phyloP scores from a whole-genome alignment of 495 filamentous ascomycete genomes.

The Aspergillus funiculosus region DNA sequence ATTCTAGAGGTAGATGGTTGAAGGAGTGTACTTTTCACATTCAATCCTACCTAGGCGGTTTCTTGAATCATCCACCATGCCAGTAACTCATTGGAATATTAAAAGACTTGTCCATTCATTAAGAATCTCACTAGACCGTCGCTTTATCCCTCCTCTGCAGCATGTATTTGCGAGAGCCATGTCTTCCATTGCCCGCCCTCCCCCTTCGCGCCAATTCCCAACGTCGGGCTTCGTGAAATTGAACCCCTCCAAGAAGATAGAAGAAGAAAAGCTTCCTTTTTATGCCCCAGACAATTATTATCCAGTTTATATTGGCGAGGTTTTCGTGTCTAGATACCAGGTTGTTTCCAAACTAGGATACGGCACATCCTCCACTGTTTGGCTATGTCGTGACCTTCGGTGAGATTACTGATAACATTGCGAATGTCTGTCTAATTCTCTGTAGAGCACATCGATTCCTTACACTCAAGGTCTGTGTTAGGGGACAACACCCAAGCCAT shows the following conservation, averaged over 20 bases:
- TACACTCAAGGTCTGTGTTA: conserved; percentile 32
- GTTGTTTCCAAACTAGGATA: conserved; percentile 48
- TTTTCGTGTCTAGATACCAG: conserved; percentile 41
- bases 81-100: background rate
- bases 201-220: conserved; percentile 8
- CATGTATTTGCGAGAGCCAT: background rate
- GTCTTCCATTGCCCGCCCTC: conserved; percentile 7
- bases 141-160: background rate
- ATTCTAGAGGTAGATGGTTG: too few species aligned
- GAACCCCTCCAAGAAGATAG: conserved; percentile 19
- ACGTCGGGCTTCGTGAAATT: conserved; percentile 14
- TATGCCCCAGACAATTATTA: conserved; percentile 39
- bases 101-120: background rate
- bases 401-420: too few species aligned
- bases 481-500: conserved; percentile 17
- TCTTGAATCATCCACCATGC: too few species aligned
- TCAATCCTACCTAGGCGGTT: too few species aligned
- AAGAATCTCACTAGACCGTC: background rate
- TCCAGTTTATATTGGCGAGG: conserved; percentile 42
- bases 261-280: conserved; percentile 39
- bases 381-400: conserved; percentile 43
- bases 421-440: conserved; percentile 2
- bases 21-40: too few species aligned
- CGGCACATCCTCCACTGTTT: conserved; percentile 44
- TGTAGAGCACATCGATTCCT: conserved; percentile 25